Evolutionary conservation across 78 protist genomes (phyloP).

Genomic region (Parvularia atlantis): DNA sequence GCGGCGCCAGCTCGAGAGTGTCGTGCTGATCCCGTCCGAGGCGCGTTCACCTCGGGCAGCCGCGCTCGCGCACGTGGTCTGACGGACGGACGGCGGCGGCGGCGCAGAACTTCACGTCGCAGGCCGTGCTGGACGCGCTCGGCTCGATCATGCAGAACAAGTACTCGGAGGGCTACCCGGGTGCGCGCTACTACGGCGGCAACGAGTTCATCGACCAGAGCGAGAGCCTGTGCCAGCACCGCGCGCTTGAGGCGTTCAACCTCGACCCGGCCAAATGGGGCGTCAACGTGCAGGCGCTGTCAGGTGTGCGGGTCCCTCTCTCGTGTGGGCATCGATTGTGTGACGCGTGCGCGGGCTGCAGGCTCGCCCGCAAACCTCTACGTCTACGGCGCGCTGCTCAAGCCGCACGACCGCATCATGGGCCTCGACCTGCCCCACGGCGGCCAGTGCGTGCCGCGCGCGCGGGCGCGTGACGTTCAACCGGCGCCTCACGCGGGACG

Average conservation of each 20-base stretch:
- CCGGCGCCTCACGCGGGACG: not conserved
- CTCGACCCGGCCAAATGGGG: conserved; percentile 70
- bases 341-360: not conserved
- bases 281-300: conserved; percentile 80
- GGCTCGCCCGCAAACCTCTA: conserved; percentile 78
- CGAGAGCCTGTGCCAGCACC: conserved; percentile 35
- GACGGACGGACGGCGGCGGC: too few species aligned
- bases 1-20: too few species aligned
- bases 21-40: too few species aligned
- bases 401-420: conserved; percentile 79
- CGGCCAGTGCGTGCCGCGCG: conserved; percentile 36
- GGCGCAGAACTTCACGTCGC: too few species aligned
- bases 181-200: conserved; percentile 82
- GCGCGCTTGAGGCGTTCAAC: conserved; percentile 66
- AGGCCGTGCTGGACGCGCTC: too few species aligned
- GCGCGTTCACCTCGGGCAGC: too few species aligned
- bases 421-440: conserved; percentile 60
- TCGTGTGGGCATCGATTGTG: not conserved
- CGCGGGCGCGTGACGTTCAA: too few species aligned
- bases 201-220: conserved; percentile 84
- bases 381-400: conserved; percentile 55
- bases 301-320: too few species aligned
- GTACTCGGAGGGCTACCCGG: too few species aligned
- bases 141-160: too few species aligned
- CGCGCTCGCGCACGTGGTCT: too few species aligned